Conservation (phyloP, 192 early-diverging fungal genomes). For the Thoreauomyces humboldtii region DNA sequence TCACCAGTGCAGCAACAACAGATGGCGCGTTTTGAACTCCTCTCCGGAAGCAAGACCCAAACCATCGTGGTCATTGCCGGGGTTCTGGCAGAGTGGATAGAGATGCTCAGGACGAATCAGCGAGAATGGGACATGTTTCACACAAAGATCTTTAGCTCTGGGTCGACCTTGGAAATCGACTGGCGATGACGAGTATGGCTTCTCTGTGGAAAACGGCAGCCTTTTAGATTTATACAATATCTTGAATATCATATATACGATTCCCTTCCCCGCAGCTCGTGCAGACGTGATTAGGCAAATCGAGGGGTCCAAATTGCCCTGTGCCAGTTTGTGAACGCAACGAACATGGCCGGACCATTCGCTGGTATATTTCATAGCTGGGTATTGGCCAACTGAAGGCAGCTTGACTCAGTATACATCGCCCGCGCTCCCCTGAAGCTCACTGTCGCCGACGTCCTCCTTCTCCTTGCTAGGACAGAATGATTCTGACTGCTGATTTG, state of each 20-base stretch:
- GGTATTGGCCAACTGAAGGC: no score
- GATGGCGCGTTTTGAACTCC: slow-evolving; percentile 7
- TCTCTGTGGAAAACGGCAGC: neutral
- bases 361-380: no score
- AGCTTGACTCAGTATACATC: no score
- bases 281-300: slow-evolving; percentile 35
- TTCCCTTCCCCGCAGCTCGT: neutral
- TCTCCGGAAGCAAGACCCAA: slow-evolving; percentile 26
- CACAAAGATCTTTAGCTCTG: slow-evolving; percentile 37
- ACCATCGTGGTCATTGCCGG: slow-evolving; percentile 48
- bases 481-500: no score
- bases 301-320: no score
- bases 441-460: no score
- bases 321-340: no score
- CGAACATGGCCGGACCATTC: no score
- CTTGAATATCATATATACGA: slow-evolving; percentile 20
- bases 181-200: neutral
- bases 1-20: slow-evolving; percentile 5
- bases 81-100: slow-evolving; percentile 48
- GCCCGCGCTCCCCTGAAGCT: no score
- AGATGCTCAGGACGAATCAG: slow-evolving; percentile 48
- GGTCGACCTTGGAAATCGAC: neutral
- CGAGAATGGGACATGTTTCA: slow-evolving; percentile 55
- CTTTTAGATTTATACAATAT: no score
- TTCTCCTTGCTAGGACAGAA: no score